Percentiles rank a stretch among this genome's conserved stretches.
Evolutionary conservation across 106 monocot species (phyloP).

Genomic region (Dioscorea zingiberensis): DNA sequence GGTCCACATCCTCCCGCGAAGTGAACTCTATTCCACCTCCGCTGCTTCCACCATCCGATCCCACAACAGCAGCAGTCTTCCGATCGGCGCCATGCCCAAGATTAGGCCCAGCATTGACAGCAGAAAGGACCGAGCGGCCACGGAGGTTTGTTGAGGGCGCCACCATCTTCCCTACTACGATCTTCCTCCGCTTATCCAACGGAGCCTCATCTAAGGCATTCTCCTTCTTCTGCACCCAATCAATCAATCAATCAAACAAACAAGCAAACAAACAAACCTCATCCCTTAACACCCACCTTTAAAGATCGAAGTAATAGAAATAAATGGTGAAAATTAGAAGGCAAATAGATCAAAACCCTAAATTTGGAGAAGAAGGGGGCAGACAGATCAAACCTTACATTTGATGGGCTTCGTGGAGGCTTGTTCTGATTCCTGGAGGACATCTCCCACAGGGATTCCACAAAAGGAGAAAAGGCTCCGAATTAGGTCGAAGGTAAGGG

Average conservation of each 20-base stretch:
- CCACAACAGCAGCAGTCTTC: constrained; percentile 1
- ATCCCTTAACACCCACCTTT: too few relatives aligned
- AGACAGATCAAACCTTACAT: constrained; percentile 3
- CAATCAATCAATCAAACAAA: too few relatives aligned
- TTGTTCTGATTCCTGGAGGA: not conserved
- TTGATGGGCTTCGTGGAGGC: constrained; percentile 8
- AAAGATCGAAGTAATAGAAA: not conserved
- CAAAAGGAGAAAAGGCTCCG: not conserved
- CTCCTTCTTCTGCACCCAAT: constrained; percentile 45
- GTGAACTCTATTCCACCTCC: constrained; percentile 40
- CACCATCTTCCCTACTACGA: constrained; percentile 37
- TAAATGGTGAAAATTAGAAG: not conserved
- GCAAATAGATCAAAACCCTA: not conserved
- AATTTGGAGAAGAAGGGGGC: not conserved
- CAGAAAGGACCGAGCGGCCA: constrained; percentile 31
- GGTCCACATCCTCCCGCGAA: constrained; percentile 62
- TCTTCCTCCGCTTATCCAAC: constrained; percentile 48
- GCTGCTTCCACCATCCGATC: constrained; percentile 13
- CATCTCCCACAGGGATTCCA: not conserved
- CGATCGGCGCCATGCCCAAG: not conserved
- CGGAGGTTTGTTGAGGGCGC: constrained; percentile 2
- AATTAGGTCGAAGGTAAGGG: not conserved
- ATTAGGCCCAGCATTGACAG: constrained; percentile 20
- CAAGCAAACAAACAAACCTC: too few relatives aligned
- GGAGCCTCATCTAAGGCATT: constrained; percentile 32